Conservation (phyloP, 768 basidiomycete genomes). For the Phaeotremella fagi region DNA sequence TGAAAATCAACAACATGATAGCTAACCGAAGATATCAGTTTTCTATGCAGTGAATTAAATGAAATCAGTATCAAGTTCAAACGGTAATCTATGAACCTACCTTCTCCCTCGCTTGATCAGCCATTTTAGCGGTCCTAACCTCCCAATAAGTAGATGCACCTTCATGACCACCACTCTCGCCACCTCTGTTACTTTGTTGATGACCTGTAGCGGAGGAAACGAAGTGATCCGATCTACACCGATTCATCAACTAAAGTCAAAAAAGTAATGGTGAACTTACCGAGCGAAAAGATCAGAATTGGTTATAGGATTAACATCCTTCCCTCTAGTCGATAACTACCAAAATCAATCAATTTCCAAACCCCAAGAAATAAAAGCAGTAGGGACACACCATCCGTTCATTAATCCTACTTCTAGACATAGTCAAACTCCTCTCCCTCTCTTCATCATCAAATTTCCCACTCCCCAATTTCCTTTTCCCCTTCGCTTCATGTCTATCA, state of each 20-base stretch:
- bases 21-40: not conserved
- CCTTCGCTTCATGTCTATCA: constrained; percentile 9
- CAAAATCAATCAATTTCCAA: too few relatives aligned
- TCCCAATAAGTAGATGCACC: constrained; percentile 40
- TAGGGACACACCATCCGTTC: constrained; percentile 29
- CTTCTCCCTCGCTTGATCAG: constrained; percentile 32
- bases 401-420: constrained; percentile 17
- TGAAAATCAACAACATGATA: not conserved
- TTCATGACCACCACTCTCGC: constrained; percentile 31
- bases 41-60: not conserved
- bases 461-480: constrained; percentile 12
- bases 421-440: constrained; percentile 4
- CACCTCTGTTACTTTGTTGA: constrained; percentile 39
- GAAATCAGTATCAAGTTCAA: not conserved
- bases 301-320: constrained; percentile 39
- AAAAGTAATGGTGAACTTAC: constrained; percentile 5
- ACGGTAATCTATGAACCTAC: constrained; percentile 11
- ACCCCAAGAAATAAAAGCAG: not conserved
- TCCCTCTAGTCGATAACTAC: constrained; percentile 30
- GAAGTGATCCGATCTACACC: constrained; percentile 36
- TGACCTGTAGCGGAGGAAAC: constrained; percentile 41
- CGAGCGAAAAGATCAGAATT: constrained; percentile 39
- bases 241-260: not conserved
- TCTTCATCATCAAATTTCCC: constrained; percentile 7
- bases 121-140: constrained; percentile 36